Base-by-base conservation (phyloP, 2,329 filamentous ascomycete species). In the Ascochyta lentis region DNA sequence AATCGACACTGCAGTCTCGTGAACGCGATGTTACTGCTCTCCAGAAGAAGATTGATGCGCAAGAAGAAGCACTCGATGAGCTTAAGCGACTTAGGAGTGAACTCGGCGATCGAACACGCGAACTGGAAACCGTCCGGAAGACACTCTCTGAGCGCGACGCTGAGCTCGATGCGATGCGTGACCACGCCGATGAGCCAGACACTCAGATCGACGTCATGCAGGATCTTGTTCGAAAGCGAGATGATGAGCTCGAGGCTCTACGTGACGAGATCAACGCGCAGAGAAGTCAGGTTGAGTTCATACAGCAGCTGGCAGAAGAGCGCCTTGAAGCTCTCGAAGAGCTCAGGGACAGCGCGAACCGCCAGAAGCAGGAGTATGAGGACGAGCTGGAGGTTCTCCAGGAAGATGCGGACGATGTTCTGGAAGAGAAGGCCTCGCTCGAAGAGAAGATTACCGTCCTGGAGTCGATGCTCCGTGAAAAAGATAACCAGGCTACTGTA, bases 371-470 rank as follows among this genome's bases (percentile, higher is more conserved):
- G 43, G 80, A 83, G 27, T 72, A 88, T 9, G 83, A 87, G 64
- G 83, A 87, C 29, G 83, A 84, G 55, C 80, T 84, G 16, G 70
- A 79, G 31, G 76, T 81, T 6, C 65, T 81, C 1, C 77, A 80
- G 52, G 73, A 76, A 26, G 73, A 72, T 27, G 69, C 76, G 7
- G 79, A 81, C 29, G 77, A 79, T 16, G 69, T 73, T 1, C 67
- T 74, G 22, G 71, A 75, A 15, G 78, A 80, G 58, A 88, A 86
- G 65, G 79, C 82, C 7, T 79, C 85, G 38, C 76, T 89, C 1
- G 84, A 90, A 65, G 79, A 85, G 48, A 84, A 84, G 54, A 80
- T 84, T 4, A 76, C 78, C 9, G 56, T 72, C 6, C 67, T 77
- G 6, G 72, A 76, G 51, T 64, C 65, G 3, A 64, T 68, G 60